A percentile compares a stretch with the other conserved stretches of the same genome.
Evolutionary conservation across 169 alveolate species (phyloP).

Genomic region (Plasmodium sp.): DNA sequence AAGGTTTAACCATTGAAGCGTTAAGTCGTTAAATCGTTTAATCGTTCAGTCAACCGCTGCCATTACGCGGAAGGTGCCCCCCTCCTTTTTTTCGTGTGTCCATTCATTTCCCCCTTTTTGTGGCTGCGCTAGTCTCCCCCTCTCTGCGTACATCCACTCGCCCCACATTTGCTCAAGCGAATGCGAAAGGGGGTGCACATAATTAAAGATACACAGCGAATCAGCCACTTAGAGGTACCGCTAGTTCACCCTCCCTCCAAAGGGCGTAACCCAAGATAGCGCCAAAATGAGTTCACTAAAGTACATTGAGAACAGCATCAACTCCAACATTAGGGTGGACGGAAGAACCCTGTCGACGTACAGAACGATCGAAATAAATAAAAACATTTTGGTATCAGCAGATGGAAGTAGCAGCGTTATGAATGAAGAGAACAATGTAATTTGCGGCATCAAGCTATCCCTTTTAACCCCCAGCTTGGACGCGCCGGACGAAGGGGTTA

Average conservation of each 20-base stretch:
- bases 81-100: neutral
- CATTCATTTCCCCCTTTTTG: neutral
- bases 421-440: conserved; percentile 72
- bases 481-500: conserved; percentile 46
- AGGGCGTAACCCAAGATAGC: neutral
- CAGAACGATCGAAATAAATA: conserved; percentile 62
- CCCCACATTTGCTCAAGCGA: neutral
- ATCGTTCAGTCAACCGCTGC: no score
- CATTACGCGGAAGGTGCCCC: no score
- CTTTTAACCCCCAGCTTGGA: conserved; percentile 27
- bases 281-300: conserved; percentile 60
- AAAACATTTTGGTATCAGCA: conserved; percentile 54
- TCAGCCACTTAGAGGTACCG: neutral
- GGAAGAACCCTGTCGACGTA: conserved; percentile 52
- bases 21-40: no score
- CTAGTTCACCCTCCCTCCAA: neutral
- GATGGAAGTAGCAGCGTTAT: conserved; percentile 74
- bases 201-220: neutral
- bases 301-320: conserved; percentile 58
- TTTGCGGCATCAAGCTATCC: conserved; percentile 61
- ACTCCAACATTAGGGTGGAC: conserved; percentile 49
- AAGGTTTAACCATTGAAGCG: neutral
- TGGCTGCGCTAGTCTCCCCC: neutral
- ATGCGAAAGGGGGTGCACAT: neutral
- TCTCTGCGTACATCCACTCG: neutral